Evolutionary conservation across 2,329 filamentous ascomycete genomes (phyloP), one percentile per base, ranked within the genome.

Genomic region (Aspergillus sp.): DNA sequence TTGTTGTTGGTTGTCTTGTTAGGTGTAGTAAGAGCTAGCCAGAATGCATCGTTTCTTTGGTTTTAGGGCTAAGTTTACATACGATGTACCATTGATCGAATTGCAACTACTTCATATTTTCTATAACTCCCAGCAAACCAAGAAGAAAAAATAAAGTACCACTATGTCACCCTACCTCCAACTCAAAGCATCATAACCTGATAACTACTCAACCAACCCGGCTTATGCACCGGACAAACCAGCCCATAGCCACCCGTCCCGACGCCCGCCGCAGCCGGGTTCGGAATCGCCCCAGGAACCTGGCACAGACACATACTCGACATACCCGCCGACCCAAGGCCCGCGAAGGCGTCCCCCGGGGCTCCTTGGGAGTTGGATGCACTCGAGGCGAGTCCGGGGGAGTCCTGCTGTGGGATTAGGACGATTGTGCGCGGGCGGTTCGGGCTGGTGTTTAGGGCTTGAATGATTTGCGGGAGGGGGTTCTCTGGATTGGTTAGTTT

Each of bases 401-500:
- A 30, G 17, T 24, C 26, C 24, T 10, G 24, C 15, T 34, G 34
- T 5, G 35, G 37, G 12, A 47, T 30, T 2, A 47, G 14, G 20
- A 47, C 39, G n/a, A 47, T 36, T 2, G 41, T 41, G 13, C 43
- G 42, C 4, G 41, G 30, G 8, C 35, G 33, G 5, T 33, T 25
- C 5, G 33, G 11, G 5, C 31, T 30, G 4, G 31, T 25, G 5
- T 36, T 32, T 2, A 47, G 14, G 2, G 35, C 31, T 25, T 47
- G 44, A 20, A 47, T 34, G 4, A 45, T 39, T 24, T 47, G 44
- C 4, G 43, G 44, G 4, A 47, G 39, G 12, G 41, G 36, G 1
- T 34, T 19, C 14, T 47, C 44, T 47, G 8, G 8, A 8, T n/a
- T 10, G 1, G 11, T 30, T 25, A 31, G 4, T 2, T 14, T 22